These are phyloP conservation scores for Phytophthora kernoviae DNA, from an alignment of 352 stramenopile genomes.

Conservation along the genomic window DNA sequence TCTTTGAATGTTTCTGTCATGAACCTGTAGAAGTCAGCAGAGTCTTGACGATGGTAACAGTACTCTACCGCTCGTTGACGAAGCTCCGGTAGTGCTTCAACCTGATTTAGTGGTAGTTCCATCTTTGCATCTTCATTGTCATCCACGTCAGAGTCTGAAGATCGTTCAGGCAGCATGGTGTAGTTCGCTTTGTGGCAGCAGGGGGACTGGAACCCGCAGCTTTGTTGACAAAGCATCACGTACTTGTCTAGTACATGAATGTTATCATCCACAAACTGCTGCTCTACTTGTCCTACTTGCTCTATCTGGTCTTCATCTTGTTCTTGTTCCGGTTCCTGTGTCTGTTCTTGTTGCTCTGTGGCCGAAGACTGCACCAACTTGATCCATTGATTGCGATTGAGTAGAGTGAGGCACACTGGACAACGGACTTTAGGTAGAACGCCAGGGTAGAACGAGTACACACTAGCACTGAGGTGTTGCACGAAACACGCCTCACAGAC, in stretches of 20 bases:
- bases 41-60: conserved; percentile 44
- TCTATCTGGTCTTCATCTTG: conserved; percentile 1
- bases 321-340: conserved; percentile 3
- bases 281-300: conserved; percentile 9
- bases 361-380: conserved; percentile 36
- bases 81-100: conserved; percentile 28
- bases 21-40: conserved; percentile 40
- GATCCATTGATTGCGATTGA: conserved; percentile 59
- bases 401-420: conserved; percentile 54
- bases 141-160: conserved; percentile 10
- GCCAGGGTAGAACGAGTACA: conserved; percentile 66
- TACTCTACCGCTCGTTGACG: conserved; percentile 30
- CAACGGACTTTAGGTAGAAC: conserved; percentile 73
- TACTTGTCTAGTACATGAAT: conserved; percentile 64
- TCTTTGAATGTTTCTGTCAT: conserved; percentile 28
- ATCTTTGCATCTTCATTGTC: conserved; percentile 3
- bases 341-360: conserved; percentile 6
- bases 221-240: conserved; percentile 58
- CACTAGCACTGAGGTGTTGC: conserved; percentile 51
- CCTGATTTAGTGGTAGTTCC: conserved; percentile 23
- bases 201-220: conserved; percentile 63
- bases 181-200: conserved; percentile 66
- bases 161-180: conserved; percentile 45
- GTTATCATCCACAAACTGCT: conserved; percentile 29
- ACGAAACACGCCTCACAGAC: conserved; percentile 54